phyloP scores from a whole-genome alignment of 202 grass and related monocot species.

The Panicum virgatum region DNA sequence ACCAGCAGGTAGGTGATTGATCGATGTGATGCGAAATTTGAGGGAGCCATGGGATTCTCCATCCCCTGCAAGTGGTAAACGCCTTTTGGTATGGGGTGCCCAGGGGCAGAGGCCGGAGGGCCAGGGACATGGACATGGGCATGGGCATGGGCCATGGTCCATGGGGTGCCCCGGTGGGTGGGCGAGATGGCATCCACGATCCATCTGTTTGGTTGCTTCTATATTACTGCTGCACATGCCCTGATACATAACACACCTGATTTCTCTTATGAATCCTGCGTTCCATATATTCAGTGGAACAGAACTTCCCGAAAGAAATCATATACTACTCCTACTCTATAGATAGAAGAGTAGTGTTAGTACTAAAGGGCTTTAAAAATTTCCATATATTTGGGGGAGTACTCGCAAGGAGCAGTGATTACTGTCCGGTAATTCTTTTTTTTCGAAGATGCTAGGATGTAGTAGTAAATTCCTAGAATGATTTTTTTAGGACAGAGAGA shows the following conservation, averaged over 20 bases:
- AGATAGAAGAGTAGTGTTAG: too few species aligned
- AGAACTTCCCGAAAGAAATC: too few species aligned
- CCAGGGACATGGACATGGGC: background rate
- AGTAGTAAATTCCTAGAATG: too few species aligned
- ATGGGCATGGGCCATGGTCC: background rate
- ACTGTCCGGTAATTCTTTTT: too few species aligned
- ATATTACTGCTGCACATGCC: conserved; percentile 21
- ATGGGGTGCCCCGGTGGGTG: background rate
- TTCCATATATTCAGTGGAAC: too few species aligned
- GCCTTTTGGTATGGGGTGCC: conserved; percentile 33
- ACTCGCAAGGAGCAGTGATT: too few species aligned
- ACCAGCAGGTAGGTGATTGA: too few species aligned
- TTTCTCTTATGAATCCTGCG: background rate
- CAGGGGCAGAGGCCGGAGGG: background rate
- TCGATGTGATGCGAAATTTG: conserved; percentile 46
- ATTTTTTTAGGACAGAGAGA: too few species aligned
- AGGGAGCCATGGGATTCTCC: conserved; percentile 21
- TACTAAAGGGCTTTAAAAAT: too few species aligned
- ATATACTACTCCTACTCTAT: too few species aligned
- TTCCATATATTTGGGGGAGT: too few species aligned
- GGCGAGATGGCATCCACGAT: background rate
- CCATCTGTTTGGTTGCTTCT: conserved; percentile 20
- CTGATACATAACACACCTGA: background rate
- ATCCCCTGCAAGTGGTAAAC: conserved; percentile 24
- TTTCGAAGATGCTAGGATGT: too few species aligned